phyloP scores from a whole-genome alignment of 2,329 filamentous ascomycete species.

The Thermoascus crustaceus region DNA sequence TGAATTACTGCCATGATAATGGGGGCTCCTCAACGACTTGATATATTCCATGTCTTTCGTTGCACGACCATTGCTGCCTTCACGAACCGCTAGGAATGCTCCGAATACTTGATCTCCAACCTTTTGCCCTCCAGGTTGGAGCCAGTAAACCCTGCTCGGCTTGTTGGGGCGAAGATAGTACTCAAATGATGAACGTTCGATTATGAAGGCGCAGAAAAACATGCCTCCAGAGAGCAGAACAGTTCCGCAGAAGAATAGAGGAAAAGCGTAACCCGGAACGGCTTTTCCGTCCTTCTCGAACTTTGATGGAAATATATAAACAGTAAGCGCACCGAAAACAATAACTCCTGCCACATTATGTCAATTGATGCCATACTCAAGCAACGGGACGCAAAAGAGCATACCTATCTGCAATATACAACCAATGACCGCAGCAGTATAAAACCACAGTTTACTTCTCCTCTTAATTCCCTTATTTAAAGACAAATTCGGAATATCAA shows the following conservation, averaged over 20 bases:
- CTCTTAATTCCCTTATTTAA: slow-evolving; percentile 29
- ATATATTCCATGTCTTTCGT: slow-evolving; percentile 16
- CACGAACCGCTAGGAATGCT: slow-evolving; percentile 24
- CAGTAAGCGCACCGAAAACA: slow-evolving; percentile 23
- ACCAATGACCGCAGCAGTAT: slow-evolving; percentile 20
- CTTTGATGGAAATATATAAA: slow-evolving; percentile 16
- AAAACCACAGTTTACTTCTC: slow-evolving; percentile 22
- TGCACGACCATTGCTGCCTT: slow-evolving; percentile 11
- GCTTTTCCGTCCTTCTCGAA: slow-evolving; percentile 19
- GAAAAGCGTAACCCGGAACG: slow-evolving; percentile 25
- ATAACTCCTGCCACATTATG: slow-evolving; percentile 14
- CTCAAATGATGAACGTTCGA: slow-evolving; percentile 25
- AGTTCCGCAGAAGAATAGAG: slow-evolving; percentile 26
- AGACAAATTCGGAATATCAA: slow-evolving; percentile 27
- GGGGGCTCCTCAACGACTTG: slow-evolving; percentile 18
- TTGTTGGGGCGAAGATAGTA: slow-evolving; percentile 16
- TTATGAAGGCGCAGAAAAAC: slow-evolving; percentile 26
- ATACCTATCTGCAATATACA: slow-evolving; percentile 21
- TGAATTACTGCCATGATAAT: slow-evolving; percentile 9
- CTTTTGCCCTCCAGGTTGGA: slow-evolving; percentile 30
- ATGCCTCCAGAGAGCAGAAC: slow-evolving; percentile 25
- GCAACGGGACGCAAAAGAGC: not conserved
- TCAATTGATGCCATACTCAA: not conserved
- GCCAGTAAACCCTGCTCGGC: slow-evolving; percentile 28
- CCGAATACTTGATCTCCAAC: slow-evolving; percentile 33